Percentiles rank a stretch among this genome's conserved stretches.
Conservation (phyloP, 2,329 filamentous ascomycete genomes). For the Pseudocercospora cruenta region DNA sequence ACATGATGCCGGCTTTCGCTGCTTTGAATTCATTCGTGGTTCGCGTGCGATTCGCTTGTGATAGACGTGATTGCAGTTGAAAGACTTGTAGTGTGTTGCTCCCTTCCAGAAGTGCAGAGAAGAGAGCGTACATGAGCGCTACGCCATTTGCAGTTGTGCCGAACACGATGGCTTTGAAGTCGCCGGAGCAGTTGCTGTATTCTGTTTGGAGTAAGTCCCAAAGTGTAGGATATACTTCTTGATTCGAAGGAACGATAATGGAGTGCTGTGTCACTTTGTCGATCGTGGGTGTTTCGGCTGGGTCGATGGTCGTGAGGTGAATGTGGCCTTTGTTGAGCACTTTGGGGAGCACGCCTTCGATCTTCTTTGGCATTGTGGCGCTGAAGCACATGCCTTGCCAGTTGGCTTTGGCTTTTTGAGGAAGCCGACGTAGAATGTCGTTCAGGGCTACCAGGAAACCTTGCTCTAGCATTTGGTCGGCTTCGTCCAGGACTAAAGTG, state of each 20-base stretch:
- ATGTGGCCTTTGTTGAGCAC: slow-evolving; percentile 49
- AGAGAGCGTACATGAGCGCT: slow-evolving; percentile 46
- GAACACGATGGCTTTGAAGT: slow-evolving; percentile 54
- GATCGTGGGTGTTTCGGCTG: slow-evolving; percentile 50
- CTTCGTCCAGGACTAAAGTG: slow-evolving; percentile 65
- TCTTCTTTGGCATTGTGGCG: slow-evolving; percentile 50
- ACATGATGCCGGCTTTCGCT: slow-evolving; percentile 52
- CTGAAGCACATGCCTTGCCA: slow-evolving; percentile 57
- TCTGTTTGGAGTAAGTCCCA: slow-evolving; percentile 52
- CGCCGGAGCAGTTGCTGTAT: slow-evolving; percentile 40
- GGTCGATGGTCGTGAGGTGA: slow-evolving; percentile 49
- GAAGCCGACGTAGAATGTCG: slow-evolving; percentile 55
- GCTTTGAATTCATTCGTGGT: slow-evolving; percentile 52
- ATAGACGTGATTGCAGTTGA: slow-evolving; percentile 50
- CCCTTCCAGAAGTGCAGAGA: slow-evolving; percentile 40
- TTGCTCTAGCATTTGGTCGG: slow-evolving; percentile 76
- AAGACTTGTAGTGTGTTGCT: slow-evolving; percentile 41
- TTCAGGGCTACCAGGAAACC: slow-evolving; percentile 59
- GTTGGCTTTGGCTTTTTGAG: slow-evolving; percentile 50
- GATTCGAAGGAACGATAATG: slow-evolving; percentile 43
- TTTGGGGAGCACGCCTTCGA: slow-evolving; percentile 49
- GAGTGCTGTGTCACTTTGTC: slow-evolving; percentile 55
- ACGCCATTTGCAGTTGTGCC: slow-evolving; percentile 53
- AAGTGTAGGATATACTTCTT: slow-evolving; percentile 51
- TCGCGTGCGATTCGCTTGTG: slow-evolving; percentile 46